Evolutionary conservation across 1,139 yeast species (phyloP).

Genomic region (Eremothecium sinecaudum): DNA sequence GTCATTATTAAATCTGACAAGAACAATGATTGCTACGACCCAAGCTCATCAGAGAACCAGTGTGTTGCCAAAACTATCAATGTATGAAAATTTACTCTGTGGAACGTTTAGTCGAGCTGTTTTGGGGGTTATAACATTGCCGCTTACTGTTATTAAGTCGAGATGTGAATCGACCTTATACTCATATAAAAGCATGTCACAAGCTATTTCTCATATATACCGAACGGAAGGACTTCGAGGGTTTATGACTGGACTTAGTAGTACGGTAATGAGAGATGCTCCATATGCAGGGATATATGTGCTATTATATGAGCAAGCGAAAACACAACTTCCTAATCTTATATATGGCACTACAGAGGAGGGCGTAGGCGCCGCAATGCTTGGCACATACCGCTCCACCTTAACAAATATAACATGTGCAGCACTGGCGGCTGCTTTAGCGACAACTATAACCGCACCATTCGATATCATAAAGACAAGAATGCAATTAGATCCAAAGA

Average conservation of each 20-base stretch:
- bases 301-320: constrained; percentile 68
- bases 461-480: constrained; percentile 91
- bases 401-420: constrained; percentile 64
- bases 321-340: constrained; percentile 34
- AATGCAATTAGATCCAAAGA: constrained; percentile 58
- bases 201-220: constrained; percentile 54
- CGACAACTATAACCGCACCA: constrained; percentile 87
- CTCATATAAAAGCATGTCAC: constrained; percentile 53
- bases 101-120: constrained; percentile 75
- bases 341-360: constrained; percentile 14
- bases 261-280: constrained; percentile 83
- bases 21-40: constrained; percentile 44
- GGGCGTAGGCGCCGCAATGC: constrained; percentile 11
- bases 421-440: constrained; percentile 60
- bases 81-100: constrained; percentile 57
- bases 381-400: constrained; percentile 40
- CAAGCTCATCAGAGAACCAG: constrained; percentile 17
- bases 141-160: constrained; percentile 88
- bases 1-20: constrained; percentile 54
- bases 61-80: constrained; percentile 60
- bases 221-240: constrained; percentile 46
- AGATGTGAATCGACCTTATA: constrained; percentile 76
- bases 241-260: constrained; percentile 79
- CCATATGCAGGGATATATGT: constrained; percentile 95
- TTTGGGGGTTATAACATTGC: constrained; percentile 92